Evolutionary conservation across 495 filamentous ascomycete species (phyloP).

Genomic region (Chaetomidium leptoderma): DNA sequence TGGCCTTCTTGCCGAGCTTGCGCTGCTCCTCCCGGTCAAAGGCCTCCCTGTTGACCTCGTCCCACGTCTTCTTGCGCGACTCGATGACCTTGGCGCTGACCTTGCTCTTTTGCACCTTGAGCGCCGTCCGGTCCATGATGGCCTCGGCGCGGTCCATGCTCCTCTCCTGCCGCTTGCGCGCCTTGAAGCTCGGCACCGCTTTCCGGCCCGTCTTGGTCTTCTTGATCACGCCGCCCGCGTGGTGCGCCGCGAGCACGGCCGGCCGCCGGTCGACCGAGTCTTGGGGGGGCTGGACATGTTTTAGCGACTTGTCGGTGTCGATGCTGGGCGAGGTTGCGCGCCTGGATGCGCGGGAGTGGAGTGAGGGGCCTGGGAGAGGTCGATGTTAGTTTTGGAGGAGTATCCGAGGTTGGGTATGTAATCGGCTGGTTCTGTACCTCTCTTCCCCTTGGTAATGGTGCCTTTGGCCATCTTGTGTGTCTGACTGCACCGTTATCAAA

Average conservation of each 20-base stretch:
- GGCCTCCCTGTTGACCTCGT: constrained; percentile 52
- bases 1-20: constrained; percentile 20
- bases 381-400: not conserved
- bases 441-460: constrained; percentile 39
- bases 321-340: constrained; percentile 67
- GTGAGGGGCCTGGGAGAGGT: constrained; percentile 35
- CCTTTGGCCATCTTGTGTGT: constrained; percentile 36
- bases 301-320: constrained; percentile 72
- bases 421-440: constrained; percentile 22
- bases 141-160: constrained; percentile 69
- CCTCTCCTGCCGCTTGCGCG: constrained; percentile 64
- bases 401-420: too few species aligned
- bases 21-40: not conserved
- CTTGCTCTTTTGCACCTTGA: constrained; percentile 65
- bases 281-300: constrained; percentile 52
- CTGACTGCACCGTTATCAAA: constrained; percentile 3
- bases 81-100: constrained; percentile 57
- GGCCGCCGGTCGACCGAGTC: constrained; percentile 50
- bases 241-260: constrained; percentile 58
- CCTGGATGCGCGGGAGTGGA: constrained; percentile 69
- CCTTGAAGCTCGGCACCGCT: constrained; percentile 57
- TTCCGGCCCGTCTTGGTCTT: constrained; percentile 58
- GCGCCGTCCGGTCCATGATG: constrained; percentile 62
- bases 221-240: constrained; percentile 60
- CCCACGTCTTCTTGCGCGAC: constrained; percentile 52